Evolutionary conservation across 1,284 basidiomycete genomes (phyloP).

Genomic region (Ganoderma meredithae): DNA sequence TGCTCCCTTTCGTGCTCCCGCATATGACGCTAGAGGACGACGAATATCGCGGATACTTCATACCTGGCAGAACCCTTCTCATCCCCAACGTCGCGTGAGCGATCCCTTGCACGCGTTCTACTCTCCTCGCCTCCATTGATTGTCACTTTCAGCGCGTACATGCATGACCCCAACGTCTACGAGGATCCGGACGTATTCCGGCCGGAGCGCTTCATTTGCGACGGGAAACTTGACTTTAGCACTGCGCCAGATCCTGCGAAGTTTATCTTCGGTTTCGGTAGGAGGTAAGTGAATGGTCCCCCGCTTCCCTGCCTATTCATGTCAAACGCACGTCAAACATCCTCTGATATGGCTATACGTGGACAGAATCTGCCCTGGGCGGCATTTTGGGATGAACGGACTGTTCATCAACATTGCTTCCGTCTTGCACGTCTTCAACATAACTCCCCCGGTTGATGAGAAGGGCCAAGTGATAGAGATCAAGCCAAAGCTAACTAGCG

Average conservation of each 20-base stretch:
- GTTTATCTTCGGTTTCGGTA: slow-evolving; percentile 1
- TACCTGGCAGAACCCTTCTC: slow-evolving; percentile 33
- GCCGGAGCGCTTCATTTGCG: slow-evolving; percentile 5
- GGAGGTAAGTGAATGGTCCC: not conserved
- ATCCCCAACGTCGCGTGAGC: slow-evolving; percentile 39
- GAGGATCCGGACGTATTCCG: not conserved
- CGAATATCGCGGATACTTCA: slow-evolving; percentile 31
- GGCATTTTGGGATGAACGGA: slow-evolving; percentile 2
- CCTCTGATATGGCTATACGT: not conserved
- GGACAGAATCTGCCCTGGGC: slow-evolving; percentile 1
- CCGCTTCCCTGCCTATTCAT: not conserved
- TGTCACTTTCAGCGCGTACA: not conserved
- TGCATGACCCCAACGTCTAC: slow-evolving; percentile 1
- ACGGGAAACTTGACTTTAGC: slow-evolving; percentile 5
- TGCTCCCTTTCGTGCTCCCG: slow-evolving; percentile 23
- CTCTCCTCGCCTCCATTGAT: too few relatives aligned
- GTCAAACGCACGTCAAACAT: not conserved
- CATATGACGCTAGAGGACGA: slow-evolving; percentile 27
- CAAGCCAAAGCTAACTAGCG: not conserved
- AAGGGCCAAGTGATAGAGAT: not conserved
- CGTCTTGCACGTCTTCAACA: slow-evolving; percentile 2
- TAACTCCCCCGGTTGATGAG: slow-evolving; percentile 1
- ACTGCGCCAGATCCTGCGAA: not conserved
- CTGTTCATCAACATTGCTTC: slow-evolving; percentile 3
- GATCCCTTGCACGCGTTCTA: too few relatives aligned